Percentiles rank a stretch among this genome's conserved stretches.
Evolutionary conservation across 1,139 yeast species (phyloP).

Genomic region (Blastobotrys capitulatus): DNA sequence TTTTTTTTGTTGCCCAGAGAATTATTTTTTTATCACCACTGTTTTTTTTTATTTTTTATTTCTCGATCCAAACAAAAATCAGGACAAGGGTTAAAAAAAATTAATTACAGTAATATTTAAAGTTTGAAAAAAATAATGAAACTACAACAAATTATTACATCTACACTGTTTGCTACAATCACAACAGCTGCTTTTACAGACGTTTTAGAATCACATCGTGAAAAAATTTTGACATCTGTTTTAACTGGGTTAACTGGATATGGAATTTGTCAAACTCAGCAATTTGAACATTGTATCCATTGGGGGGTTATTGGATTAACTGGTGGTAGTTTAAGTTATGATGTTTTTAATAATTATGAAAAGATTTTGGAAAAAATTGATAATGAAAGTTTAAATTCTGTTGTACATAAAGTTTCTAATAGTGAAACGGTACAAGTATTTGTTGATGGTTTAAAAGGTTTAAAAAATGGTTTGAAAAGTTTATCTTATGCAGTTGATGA

Average conservation of each 20-base stretch:
- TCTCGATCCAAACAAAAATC: too few relatives aligned
- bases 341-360: not conserved
- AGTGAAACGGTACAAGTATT: not conserved
- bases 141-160: not conserved
- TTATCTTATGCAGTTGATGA: not conserved
- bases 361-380: not conserved
- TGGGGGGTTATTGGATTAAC: slow-evolving; percentile 5
- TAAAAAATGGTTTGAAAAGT: not conserved
- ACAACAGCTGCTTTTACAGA: not conserved
- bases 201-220: not conserved
- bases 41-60: too few relatives aligned
- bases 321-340: slow-evolving; percentile 3
- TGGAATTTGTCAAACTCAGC: not conserved
- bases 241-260: not conserved
- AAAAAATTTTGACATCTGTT: not conserved
- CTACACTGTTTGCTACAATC: not conserved
- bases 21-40: too few relatives aligned
- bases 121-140: not conserved
- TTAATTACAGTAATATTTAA: not conserved
- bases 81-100: too few relatives aligned
- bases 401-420: not conserved
- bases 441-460: not conserved
- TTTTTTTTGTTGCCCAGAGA: too few relatives aligned
- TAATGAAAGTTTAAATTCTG: not conserved
- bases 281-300: slow-evolving; percentile 1